phyloP scores from a whole-genome alignment of 78 protist genomes.

The Bigelowiella natans region DNA sequence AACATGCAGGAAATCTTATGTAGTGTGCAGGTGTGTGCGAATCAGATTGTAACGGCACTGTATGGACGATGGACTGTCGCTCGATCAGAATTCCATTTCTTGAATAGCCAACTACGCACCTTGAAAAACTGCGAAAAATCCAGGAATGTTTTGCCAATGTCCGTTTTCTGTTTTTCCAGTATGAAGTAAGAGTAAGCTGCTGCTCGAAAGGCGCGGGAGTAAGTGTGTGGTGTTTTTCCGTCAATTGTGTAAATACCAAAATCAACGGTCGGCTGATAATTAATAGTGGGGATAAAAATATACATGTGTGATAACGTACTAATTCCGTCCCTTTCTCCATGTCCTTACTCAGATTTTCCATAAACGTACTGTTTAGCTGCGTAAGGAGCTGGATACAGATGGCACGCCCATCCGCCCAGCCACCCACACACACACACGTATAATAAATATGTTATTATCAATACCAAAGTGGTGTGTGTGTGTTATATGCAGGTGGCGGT shows the following conservation, averaged over 20 bases:
- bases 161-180: neutral
- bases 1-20: too few relatives aligned
- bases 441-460: neutral
- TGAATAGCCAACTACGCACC: too few relatives aligned
- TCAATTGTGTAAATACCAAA: too few relatives aligned
- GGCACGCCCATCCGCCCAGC: neutral
- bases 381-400: neutral
- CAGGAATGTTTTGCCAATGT: neutral
- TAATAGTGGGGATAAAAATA: too few relatives aligned
- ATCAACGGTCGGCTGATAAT: too few relatives aligned
- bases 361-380: neutral
- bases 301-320: neutral
- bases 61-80: neutral
- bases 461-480: too few relatives aligned
- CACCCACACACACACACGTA: neutral
- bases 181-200: neutral
- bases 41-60: too few relatives aligned
- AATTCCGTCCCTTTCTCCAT: neutral
- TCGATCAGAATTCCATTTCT: neutral
- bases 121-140: neutral
- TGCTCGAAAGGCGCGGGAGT: neutral
- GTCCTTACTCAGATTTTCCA: neutral
- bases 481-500: too few relatives aligned
- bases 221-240: too few relatives aligned
- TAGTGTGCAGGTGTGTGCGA: too few relatives aligned